Conservation (phyloP, 2,329 filamentous ascomycete species). For the Colletotrichum tofieldiae region DNA sequence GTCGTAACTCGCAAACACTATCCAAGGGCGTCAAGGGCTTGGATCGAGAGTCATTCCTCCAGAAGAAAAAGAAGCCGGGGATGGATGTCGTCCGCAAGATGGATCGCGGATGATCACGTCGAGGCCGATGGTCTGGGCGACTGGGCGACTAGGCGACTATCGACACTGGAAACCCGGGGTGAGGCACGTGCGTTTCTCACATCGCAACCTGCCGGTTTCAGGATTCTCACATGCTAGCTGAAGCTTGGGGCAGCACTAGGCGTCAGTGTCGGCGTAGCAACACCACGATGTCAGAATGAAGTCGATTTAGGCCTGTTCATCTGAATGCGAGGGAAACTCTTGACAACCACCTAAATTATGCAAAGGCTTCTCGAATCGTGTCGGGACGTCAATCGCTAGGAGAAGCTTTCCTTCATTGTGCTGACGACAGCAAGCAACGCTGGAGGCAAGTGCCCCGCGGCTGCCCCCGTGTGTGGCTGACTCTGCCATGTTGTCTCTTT, state of each 20-base stretch:
- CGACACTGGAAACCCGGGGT: constrained; percentile 27
- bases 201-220: constrained; percentile 37
- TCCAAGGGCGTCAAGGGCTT: neutral
- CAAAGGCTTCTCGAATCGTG: neutral
- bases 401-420: neutral
- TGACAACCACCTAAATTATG: neutral
- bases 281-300: too few relatives aligned
- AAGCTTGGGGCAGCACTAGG: neutral
- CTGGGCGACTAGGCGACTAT: constrained; percentile 11
- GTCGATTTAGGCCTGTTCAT: neutral
- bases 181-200: constrained; percentile 35
- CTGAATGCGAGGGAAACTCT: neutral
- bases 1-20: neutral
- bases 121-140: neutral
- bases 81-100: constrained; percentile 20
- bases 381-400: neutral
- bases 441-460: neutral
- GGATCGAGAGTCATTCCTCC: constrained; percentile 5
- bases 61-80: constrained; percentile 9
- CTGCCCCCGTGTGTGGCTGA: neutral
- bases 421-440: neutral
- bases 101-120: constrained; percentile 12
- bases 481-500: constrained; percentile 17
- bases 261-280: constrained; percentile 12
- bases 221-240: constrained; percentile 38